Percentiles rank a stretch among this genome's conserved stretches.
phyloP scores from a whole-genome alignment of 805 yeast species.

The Kodamaea laetipori region DNA sequence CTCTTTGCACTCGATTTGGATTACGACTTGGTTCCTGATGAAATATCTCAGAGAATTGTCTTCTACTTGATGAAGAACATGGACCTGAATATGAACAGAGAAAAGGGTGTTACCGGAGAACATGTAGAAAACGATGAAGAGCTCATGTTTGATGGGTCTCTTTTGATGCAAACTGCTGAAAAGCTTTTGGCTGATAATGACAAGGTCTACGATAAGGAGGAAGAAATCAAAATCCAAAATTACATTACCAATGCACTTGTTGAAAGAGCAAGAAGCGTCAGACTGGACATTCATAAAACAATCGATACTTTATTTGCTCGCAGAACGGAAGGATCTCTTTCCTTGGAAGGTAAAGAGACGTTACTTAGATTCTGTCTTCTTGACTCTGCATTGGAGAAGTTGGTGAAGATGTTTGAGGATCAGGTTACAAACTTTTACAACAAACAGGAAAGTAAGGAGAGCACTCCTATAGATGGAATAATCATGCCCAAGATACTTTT shows the following conservation, averaged over 20 bases:
- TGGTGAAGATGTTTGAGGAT: conserved; percentile 52
- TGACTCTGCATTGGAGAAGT: conserved; percentile 56
- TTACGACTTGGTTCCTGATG: conserved; percentile 53
- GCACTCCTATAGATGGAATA: conserved; percentile 1
- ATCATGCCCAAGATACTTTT: conserved; percentile 8
- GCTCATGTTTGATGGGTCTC: conserved; percentile 72
- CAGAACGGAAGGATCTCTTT: conserved; percentile 47
- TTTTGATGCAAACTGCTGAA: conserved; percentile 74
- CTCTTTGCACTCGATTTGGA: conserved; percentile 56
- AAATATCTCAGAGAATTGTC: conserved; percentile 54
- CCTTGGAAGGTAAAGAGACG: conserved; percentile 58
- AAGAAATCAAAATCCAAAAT: conserved; percentile 42
- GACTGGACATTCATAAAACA: conserved; percentile 52
- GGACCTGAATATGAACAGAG: conserved; percentile 45
- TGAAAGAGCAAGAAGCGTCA: conserved; percentile 50
- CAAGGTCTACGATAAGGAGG: conserved; percentile 25
- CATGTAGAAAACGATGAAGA: conserved; percentile 66
- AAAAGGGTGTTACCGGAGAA: conserved; percentile 49
- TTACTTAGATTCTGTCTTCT: conserved; percentile 54
- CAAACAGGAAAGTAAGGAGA: conserved; percentile 1
- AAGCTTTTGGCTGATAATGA: conserved; percentile 46
- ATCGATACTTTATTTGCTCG: conserved; percentile 52
- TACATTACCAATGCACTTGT: conserved; percentile 53
- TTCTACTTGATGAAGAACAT: conserved; percentile 58
- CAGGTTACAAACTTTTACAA: conserved; percentile 23